Evolutionary conservation across 108 stramenopile genomes (phyloP).

Genomic region (Cyclotella kingstonii): DNA sequence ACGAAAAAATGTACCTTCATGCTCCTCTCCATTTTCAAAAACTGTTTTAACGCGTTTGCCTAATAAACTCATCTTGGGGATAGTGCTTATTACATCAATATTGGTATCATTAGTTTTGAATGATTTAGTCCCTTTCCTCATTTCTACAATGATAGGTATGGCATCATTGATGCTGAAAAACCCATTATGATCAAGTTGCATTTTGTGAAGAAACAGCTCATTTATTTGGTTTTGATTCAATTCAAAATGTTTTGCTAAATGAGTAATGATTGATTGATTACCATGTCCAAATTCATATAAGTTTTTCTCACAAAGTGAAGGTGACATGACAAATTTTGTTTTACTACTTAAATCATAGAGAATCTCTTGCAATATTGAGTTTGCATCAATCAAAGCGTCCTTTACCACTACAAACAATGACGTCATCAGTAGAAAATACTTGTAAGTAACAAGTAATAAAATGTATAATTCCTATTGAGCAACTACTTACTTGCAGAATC

Average conservation of each 20-base stretch:
- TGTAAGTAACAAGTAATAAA: background rate
- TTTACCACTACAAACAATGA: no score
- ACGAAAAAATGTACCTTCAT: slow-evolving; percentile 11
- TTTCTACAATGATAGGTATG: background rate
- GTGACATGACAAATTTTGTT: background rate
- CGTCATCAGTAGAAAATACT: background rate
- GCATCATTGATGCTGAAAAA: slow-evolving; percentile 32
- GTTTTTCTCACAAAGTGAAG: background rate
- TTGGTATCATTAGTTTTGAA: background rate
- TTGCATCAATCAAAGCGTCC: no score
- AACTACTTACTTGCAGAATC: slow-evolving; percentile 8
- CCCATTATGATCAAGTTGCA: slow-evolving; percentile 3
- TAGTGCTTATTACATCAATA: background rate
- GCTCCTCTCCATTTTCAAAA: slow-evolving; percentile 27
- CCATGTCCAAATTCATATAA: slow-evolving; percentile 2
- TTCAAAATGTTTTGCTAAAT: slow-evolving; percentile 6
- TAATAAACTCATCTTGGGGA: slow-evolving; percentile 1
- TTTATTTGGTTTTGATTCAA: slow-evolving; percentile 7
- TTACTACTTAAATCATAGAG: slow-evolving; percentile 9
- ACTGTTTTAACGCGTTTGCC: slow-evolving; percentile 23
- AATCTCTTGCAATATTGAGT: background rate
- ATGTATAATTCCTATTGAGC: background rate
- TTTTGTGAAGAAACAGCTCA: slow-evolving; percentile 7
- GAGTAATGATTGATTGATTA: slow-evolving; percentile 10
- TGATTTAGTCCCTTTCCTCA: background rate